Base-by-base conservation (phyloP, 768 basidiomycete genomes). In the Krasilnikovozyma curviuscula region DNA sequence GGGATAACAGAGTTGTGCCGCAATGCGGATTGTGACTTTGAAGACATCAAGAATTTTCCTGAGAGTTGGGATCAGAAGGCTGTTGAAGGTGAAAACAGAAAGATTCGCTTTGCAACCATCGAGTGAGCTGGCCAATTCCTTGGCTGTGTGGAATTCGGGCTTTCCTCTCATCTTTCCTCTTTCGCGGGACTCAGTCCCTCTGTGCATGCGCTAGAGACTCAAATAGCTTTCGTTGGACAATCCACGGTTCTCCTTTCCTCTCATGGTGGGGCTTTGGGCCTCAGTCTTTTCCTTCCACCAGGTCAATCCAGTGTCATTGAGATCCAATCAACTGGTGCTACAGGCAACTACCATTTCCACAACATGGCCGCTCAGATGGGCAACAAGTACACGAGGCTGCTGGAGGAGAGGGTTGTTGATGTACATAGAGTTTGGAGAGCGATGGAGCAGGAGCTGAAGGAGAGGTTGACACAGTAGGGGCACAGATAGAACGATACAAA, bases 201-300 rank as follows among this genome's bases (percentile, higher is more conserved):
- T 55, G 58, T 59, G 6, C 61, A 63, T 41, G 55, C 60, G 1
- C 38, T 63, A n/a, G 60, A 61, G 30, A 61, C 55, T 12, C 61
- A 63, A 33, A 56, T 63, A 24, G 54, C 61, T 40, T 59, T 54
- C 30, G 60, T 60, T 28, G 61, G 60, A 13, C 61, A 63, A 31
- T 55, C 54, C 2, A 50, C 58, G 4, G 53, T 60, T 32, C 51
- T 63, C 16, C 44, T 61, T 10, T 56, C 57, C 2, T 56, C 58
- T 1, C 61, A 63, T 46, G 61, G 61, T 16, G 61, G 61, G 5
- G 58, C 58, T 3, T 45, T 63, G 7, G 61, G 61, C 9, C 42
- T 63, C 23, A 55, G 56, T 1, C 40, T 63, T 19, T 63, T 61
- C 52, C 35, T 63, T 31, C 57, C 59, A 10, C 60, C 61, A 3